These are phyloP conservation scores for Eutrema japonicum DNA, from an alignment of 345 rosid species.

Conservation along the genomic window DNA sequence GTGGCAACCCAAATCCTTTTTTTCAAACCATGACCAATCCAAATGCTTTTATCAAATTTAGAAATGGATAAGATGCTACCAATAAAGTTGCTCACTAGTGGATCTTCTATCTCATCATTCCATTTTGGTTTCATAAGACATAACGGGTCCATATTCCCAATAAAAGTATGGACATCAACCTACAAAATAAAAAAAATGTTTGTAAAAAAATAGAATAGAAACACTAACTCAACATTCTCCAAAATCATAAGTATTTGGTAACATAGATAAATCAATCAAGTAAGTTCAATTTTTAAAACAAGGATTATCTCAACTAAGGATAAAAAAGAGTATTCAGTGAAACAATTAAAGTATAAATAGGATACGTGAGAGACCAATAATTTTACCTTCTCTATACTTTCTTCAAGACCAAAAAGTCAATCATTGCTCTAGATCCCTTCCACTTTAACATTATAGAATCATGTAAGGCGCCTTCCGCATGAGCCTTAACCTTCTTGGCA, in stretches of 20 bases:
- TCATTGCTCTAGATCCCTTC: neutral
- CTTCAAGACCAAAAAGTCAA: constrained; percentile 1
- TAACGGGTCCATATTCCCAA: neutral
- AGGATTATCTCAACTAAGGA: too few species aligned
- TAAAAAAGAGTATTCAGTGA: too few species aligned
- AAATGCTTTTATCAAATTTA: neutral
- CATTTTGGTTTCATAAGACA: neutral
- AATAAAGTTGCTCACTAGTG: neutral
- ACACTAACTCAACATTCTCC: neutral
- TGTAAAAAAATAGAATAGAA: neutral
- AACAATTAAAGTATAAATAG: too few species aligned
- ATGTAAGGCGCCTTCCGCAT: neutral
- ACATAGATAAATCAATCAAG: neutral
- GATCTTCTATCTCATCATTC: neutral
- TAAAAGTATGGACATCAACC: neutral
- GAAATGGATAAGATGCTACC: neutral
- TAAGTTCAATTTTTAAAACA: too few species aligned
- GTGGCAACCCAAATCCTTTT: neutral
- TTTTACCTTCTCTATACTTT: neutral
- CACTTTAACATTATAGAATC: neutral
- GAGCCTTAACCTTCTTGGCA: constrained; percentile 4
- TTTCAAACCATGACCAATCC: neutral
- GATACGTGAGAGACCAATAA: too few species aligned
- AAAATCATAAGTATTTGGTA: neutral
- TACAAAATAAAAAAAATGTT: neutral